phyloP scores from a whole-genome alignment of 2,329 filamentous ascomycete species.

The Sporothrix pallida region DNA sequence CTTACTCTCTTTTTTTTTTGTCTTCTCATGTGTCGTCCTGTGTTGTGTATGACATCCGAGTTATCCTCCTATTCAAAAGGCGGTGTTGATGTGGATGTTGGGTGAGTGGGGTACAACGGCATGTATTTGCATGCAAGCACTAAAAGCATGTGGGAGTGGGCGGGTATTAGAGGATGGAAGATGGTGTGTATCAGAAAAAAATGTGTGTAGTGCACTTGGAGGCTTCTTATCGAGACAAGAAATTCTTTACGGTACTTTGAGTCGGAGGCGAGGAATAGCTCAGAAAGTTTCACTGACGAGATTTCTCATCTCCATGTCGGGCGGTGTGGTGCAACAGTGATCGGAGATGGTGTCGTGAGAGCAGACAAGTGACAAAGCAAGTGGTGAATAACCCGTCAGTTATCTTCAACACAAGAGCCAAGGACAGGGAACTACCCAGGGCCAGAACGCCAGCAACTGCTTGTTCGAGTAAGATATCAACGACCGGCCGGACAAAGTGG shows the following conservation, averaged over 20 bases:
- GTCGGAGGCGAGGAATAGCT: not conserved
- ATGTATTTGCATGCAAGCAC: slow-evolving; percentile 15
- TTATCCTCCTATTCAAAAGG: not conserved
- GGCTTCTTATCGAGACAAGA: not conserved
- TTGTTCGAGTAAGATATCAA: not conserved
- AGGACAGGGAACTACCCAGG: no score
- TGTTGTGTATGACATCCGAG: not conserved
- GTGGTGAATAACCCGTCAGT: not conserved
- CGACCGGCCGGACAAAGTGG: not conserved
- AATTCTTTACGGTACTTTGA: not conserved
- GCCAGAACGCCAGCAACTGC: not conserved
- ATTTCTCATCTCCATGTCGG: not conserved
- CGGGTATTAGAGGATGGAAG: slow-evolving; percentile 14
- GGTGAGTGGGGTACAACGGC: slow-evolving; percentile 26
- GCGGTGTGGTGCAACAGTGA: slow-evolving; percentile 21
- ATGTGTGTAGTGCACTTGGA: not conserved
- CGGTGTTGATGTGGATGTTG: slow-evolving; percentile 29
- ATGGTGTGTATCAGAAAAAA: slow-evolving; percentile 22
- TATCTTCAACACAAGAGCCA: slow-evolving; percentile 7
- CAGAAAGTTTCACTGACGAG: not conserved
- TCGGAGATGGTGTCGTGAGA: slow-evolving; percentile 17
- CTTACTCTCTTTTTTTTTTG: not conserved
- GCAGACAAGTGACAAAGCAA: not conserved
- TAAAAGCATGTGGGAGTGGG: slow-evolving; percentile 15
- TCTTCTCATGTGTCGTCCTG: not conserved